Base-by-base conservation (phyloP, 441 rosid genomes). In the Bruguiera hainesii region DNA sequence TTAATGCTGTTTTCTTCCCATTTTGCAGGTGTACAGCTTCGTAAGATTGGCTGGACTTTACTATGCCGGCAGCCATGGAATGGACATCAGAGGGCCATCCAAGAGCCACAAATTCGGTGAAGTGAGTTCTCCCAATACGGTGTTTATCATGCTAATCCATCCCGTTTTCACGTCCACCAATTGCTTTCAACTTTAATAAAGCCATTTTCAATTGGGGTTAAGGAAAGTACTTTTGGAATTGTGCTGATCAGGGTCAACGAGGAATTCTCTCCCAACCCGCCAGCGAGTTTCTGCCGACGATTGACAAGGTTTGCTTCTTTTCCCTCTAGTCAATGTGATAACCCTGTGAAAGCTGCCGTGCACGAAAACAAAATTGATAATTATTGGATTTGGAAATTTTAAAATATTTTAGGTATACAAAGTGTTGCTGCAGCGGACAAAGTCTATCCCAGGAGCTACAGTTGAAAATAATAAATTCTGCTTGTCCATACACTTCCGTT, bases 1-100 rank as follows among this genome's bases (percentile, higher is more conserved):
- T 18, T 7, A 18, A 11, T 29, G 59, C 30, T 29, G 6, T 35
- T 20, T 23, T 37, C 16, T n/a, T 7, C 30, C 28, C 25, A 70
- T 70, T 25, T 42, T 69, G 65, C 67, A 93, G 98, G 96, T 91
- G 5, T 87, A 87, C 68, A 83, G 82, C 25, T 91, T 93, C 77
- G 98, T 94, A 58, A 84, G 76, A 70, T 49, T 94, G 68, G 85
- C 87, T 31, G 97, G 85, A 74, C 78, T 91, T 65, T 89, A 94
- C 82, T 94, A 94, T 71, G 98, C 98, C 7, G 98, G 98, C 15
- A 94, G 98, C 77, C 98, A 94, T 76, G 97, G 97, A 35, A 91
- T 94, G 98, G 98, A 94, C 94, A 91, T 94, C 49, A 89, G 81
- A 80, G 98, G 96, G 7, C 98, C 98, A 39, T 75, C 85, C 16